Evolutionary conservation across 176 grass and related monocot genomes (phyloP).

Genomic region (Miscanthus lutarioriparius): DNA sequence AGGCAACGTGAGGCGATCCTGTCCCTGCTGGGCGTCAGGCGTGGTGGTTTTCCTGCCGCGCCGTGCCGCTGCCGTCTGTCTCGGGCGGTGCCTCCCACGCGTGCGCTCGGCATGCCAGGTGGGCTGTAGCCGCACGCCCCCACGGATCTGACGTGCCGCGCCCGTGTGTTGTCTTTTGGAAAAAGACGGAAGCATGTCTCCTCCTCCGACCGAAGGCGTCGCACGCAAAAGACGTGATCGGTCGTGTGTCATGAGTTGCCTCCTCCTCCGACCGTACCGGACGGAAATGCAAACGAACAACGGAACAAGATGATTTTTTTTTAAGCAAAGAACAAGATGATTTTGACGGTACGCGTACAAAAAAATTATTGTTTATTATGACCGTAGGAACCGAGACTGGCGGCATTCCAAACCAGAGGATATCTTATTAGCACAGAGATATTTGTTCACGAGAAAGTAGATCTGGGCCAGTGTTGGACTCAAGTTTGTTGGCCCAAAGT

Average conservation of each 20-base stretch:
- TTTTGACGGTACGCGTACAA: neutral
- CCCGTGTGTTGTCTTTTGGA: neutral
- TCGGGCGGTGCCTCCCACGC: neutral
- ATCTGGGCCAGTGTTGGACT: neutral
- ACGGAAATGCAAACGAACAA: too few relatives aligned
- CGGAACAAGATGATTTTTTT: too few relatives aligned
- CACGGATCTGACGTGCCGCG: neutral
- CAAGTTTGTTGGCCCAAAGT: neutral
- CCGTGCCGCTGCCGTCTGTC: neutral
- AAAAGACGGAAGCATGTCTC: slow-evolving; percentile 4
- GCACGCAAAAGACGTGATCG: slow-evolving; percentile 17
- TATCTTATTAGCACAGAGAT: too few relatives aligned
- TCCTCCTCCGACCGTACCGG: neutral
- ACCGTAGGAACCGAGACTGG: neutral
- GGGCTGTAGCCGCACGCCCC: neutral
- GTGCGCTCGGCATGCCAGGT: neutral
- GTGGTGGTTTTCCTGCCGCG: neutral
- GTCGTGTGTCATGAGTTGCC: neutral
- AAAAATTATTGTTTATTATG: neutral
- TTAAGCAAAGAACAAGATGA: too few relatives aligned
- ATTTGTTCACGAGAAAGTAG: neutral
- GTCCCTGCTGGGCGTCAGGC: too few relatives aligned
- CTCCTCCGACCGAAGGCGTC: neutral
- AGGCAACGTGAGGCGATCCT: too few relatives aligned
- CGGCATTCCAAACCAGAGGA: neutral